Conservation (phyloP, 2,329 filamentous ascomycete species). For the Fusarium nygamai region DNA sequence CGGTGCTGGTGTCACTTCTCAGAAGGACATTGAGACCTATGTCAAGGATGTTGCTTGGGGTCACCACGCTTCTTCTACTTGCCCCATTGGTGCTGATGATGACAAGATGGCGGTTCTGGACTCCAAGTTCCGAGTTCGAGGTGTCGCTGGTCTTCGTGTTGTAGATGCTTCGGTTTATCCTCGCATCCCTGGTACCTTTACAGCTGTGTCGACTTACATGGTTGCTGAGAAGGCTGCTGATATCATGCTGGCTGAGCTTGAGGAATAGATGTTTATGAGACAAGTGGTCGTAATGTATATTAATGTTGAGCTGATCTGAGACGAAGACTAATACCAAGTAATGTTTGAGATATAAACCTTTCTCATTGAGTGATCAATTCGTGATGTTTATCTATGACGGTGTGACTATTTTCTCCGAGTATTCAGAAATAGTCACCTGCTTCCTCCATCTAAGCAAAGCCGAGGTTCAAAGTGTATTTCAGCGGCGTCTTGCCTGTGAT, state of each 20-base stretch:
- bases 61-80: constrained; percentile 48
- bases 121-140: constrained; percentile 58
- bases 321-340: not conserved
- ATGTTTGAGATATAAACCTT: not conserved
- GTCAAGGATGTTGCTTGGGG: constrained; percentile 48
- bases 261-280: not conserved
- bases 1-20: constrained; percentile 17
- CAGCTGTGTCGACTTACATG: constrained; percentile 47
- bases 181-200: constrained; percentile 47
- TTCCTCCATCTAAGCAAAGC: not conserved
- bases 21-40: constrained; percentile 36
- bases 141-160: constrained; percentile 56
- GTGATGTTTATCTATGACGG: not conserved
- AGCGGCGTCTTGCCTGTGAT: constrained; percentile 11
- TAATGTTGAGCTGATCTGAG: not conserved
- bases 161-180: constrained; percentile 59
- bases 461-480: constrained; percentile 19
- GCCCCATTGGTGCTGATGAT: constrained; percentile 46
- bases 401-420: accelerated
- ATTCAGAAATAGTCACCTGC: too few relatives aligned
- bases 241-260: constrained; percentile 38
- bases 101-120: constrained; percentile 57
- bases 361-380: accelerated
- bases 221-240: constrained; percentile 49
- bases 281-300: not conserved